Conservation (phyloP, 129 eudicot species). For the Flaveria robusta region DNA sequence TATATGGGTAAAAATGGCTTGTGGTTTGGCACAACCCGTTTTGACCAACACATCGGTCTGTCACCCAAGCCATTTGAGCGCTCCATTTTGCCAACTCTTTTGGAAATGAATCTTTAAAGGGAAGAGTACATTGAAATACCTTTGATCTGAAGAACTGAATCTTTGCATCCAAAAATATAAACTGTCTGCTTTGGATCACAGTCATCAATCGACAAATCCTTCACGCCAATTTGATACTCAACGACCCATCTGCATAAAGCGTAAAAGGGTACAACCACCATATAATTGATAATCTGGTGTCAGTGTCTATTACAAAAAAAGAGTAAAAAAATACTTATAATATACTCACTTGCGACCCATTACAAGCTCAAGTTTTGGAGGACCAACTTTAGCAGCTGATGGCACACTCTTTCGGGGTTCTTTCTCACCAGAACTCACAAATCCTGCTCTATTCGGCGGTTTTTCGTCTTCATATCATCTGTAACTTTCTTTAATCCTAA, state of each 20-base stretch:
- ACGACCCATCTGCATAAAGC: constrained; percentile 79
- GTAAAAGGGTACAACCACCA: constrained; percentile 15
- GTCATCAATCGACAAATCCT: constrained; percentile 74
- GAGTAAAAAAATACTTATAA: neutral
- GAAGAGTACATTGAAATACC: constrained; percentile 39
- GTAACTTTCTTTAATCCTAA: constrained; percentile 90
- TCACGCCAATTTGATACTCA: constrained; percentile 83
- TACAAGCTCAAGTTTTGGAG: constrained; percentile 90
- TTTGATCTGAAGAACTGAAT: constrained; percentile 85
- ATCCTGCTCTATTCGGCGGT: constrained; percentile 70
- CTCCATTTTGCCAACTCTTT: neutral
- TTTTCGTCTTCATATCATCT: constrained; percentile 88
- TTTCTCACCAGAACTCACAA: constrained; percentile 59
- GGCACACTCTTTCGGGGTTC: constrained; percentile 47
- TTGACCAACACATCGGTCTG: neutral
- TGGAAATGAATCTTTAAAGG: neutral
- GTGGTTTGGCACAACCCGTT: neutral
- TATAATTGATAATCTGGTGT: neutral
- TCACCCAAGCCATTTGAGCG: neutral
- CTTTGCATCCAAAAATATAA: constrained; percentile 88
- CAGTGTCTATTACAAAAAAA: neutral
- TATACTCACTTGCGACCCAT: constrained; percentile 96
- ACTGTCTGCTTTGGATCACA: constrained; percentile 89
- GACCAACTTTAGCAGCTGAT: constrained; percentile 64
- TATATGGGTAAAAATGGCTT: neutral